Conservation (phyloP, 345 rosid genomes). For the Brassica carinata region DNA sequence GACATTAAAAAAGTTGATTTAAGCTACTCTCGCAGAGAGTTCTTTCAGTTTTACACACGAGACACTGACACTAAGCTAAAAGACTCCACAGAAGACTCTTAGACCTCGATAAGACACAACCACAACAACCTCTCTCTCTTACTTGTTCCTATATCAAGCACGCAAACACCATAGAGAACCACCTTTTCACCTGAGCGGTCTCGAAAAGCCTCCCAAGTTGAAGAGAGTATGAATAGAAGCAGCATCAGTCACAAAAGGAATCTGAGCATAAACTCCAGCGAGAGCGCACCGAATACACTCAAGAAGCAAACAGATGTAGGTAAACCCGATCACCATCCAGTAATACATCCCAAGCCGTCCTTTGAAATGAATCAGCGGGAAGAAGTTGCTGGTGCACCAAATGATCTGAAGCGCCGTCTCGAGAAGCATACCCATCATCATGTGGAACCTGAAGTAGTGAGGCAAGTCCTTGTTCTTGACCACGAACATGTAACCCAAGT, state of each 20-base stretch:
- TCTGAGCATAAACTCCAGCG: constrained; percentile 58
- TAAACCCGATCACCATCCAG: constrained; percentile 68
- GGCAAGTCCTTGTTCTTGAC: constrained; percentile 75
- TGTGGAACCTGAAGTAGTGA: constrained; percentile 80
- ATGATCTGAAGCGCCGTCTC: constrained; percentile 69
- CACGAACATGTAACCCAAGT: constrained; percentile 52
- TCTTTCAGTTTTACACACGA: constrained; percentile 23
- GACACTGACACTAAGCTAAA: constrained; percentile 20
- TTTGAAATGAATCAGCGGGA: constrained; percentile 71
- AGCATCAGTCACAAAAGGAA: constrained; percentile 70
- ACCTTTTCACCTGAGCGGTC: constrained; percentile 45
- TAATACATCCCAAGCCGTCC: constrained; percentile 68
- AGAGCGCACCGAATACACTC: constrained; percentile 72
- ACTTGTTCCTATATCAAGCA: constrained; percentile 19
- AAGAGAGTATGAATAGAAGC: constrained; percentile 73
- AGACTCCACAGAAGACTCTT: constrained; percentile 1
- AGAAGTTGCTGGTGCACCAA: constrained; percentile 68
- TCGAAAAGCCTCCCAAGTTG: constrained; percentile 55
- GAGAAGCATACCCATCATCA: constrained; percentile 88
- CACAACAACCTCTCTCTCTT: neutral
- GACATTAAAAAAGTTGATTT: neutral
- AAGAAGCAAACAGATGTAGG: constrained; percentile 57
- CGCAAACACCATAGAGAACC: neutral
- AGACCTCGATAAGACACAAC: constrained; percentile 14
- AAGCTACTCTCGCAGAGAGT: constrained; percentile 8